Conservation (phyloP, 495 filamentous ascomycete species). For the Chaetomium tenue region DNA sequence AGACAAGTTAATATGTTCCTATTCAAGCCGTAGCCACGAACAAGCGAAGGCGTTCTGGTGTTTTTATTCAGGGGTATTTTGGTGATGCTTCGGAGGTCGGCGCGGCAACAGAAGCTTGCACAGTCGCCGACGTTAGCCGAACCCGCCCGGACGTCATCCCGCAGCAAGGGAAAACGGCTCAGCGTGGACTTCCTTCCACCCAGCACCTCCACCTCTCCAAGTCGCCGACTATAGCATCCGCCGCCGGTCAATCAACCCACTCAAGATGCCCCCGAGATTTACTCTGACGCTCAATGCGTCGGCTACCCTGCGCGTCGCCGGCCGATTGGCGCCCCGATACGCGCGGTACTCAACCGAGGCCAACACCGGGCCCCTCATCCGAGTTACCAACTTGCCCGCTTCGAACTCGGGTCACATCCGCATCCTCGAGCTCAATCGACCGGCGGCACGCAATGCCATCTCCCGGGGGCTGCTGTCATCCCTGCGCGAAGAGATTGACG, state of each 20-base stretch:
- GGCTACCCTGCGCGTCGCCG: conserved; percentile 7
- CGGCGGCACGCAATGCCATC: conserved; percentile 82
- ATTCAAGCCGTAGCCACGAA: background rate
- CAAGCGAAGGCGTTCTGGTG: background rate
- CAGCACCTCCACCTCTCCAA: background rate
- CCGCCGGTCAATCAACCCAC: background rate
- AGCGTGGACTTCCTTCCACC: too few relatives aligned
- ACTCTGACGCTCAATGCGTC: conserved; percentile 11
- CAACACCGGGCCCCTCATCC: conserved; percentile 55
- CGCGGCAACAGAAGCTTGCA: background rate
- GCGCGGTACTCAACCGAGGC: conserved; percentile 38
- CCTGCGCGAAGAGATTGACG: conserved; percentile 65
- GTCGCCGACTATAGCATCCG: background rate
- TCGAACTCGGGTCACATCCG: conserved; percentile 81
- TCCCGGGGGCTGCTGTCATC: conserved; percentile 70
- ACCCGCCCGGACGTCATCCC: conserved; percentile 10
- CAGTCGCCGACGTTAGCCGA: conserved; percentile 14
- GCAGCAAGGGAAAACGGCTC: too few relatives aligned
- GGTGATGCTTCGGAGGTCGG: background rate
- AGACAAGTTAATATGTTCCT: too few relatives aligned
- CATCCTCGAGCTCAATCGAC: conserved; percentile 82
- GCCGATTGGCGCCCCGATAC: conserved; percentile 16
- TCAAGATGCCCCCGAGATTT: conserved; percentile 23
- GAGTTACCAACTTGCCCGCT: conserved; percentile 68
- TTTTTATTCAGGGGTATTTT: background rate